Conservation (phyloP, 768 basidiomycete genomes). For the Agrocybe chaxingu region DNA sequence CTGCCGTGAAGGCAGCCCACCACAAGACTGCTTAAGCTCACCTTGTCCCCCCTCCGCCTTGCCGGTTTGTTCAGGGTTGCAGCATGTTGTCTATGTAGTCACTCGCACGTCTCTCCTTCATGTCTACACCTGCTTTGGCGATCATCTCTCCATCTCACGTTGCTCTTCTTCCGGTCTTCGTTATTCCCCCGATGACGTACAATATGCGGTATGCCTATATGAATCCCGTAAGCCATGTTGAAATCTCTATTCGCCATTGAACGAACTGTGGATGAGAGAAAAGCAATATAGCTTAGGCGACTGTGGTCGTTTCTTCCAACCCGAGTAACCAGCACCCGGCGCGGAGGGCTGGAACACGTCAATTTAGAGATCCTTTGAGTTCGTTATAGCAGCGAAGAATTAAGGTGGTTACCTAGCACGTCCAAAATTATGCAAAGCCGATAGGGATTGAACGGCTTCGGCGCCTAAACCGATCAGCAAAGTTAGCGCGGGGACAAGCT, state of each 20-base stretch:
- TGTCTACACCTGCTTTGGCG: constrained; percentile 4
- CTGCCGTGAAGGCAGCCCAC: constrained; percentile 85
- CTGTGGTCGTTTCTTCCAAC: no score
- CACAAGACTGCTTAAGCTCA: constrained; percentile 24
- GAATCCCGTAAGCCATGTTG: constrained; percentile 3
- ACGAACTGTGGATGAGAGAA: no score
- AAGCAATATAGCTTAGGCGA: no score
- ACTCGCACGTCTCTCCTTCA: constrained; percentile 1
- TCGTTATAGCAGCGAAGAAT: no score
- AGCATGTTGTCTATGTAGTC: constrained; percentile 9
- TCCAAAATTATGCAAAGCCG: no score
- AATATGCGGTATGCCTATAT: constrained; percentile 16
- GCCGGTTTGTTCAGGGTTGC: constrained; percentile 8
- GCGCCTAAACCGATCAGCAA: no score
- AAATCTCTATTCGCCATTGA: neutral
- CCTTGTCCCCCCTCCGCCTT: constrained; percentile 1
- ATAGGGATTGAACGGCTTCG: no score
- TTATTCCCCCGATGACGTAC: neutral
- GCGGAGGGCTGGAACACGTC: no score
- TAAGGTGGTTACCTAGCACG: no score
- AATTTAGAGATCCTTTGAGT: no score
- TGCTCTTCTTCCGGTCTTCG: neutral
- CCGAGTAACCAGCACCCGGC: no score
- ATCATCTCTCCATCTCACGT: constrained; percentile 7
- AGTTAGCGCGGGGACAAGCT: no score